Evolutionary conservation across 169 alveolate genomes (phyloP).

Genomic region (Plasmodium cynomolgi): DNA sequence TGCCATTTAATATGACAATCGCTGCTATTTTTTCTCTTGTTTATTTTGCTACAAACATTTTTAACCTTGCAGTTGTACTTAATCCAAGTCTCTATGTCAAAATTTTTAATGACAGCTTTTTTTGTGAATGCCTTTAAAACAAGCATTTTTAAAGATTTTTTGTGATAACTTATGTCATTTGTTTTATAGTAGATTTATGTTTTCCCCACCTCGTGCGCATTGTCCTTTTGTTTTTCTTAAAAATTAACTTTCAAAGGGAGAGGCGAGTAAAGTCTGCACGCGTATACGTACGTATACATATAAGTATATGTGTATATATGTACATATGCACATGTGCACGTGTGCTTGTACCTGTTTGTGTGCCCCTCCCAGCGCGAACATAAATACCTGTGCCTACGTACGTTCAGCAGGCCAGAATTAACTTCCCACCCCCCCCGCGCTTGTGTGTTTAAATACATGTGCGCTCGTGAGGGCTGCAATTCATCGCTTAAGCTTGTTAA

Average conservation of each 20-base stretch:
- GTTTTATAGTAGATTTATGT: conserved; percentile 17
- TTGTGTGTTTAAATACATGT: not conserved
- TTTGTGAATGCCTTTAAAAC: conserved; percentile 32
- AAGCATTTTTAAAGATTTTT: conserved; percentile 12
- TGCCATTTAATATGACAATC: conserved; percentile 11
- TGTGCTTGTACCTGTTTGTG: not conserved
- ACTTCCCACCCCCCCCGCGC: not conserved
- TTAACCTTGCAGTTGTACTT: conserved; percentile 32
- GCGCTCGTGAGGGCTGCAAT: not conserved
- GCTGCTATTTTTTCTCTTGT: conserved; percentile 14
- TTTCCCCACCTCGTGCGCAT: not conserved
- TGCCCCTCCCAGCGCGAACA: not conserved
- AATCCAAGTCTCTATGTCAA: conserved; percentile 21
- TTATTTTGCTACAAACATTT: conserved; percentile 9
- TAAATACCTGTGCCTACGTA: not conserved
- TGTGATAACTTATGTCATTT: conserved; percentile 33
- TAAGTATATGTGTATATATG: not conserved
- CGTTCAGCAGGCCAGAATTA: not conserved
- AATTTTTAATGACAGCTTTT: conserved; percentile 1
- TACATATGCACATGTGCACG: not conserved
- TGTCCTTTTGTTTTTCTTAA: conserved; percentile 9
- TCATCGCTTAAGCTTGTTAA: not conserved
- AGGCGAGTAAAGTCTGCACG: not conserved
- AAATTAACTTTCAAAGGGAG: conserved; percentile 14
- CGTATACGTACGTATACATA: not conserved